A percentile compares a stretch with the other conserved stretches of the same genome.
Evolutionary conservation across 352 stramenopile species (phyloP).

Genomic region (Pythium grandisporangium): DNA sequence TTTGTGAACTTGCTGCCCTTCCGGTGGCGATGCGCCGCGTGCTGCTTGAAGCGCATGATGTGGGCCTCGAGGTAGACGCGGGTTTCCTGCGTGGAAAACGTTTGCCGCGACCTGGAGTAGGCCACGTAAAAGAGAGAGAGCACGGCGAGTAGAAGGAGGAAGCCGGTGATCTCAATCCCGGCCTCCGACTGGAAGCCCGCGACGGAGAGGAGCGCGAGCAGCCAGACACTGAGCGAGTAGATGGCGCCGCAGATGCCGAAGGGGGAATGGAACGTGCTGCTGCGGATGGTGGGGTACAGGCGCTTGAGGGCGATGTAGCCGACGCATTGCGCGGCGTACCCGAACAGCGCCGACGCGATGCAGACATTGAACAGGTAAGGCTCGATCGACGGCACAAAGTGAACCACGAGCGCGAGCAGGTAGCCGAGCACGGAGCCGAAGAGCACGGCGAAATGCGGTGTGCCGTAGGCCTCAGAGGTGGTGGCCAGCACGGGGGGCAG

Average conservation of each 20-base stretch:
- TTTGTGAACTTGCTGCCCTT: too few species aligned
- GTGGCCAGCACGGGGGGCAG: conserved; percentile 8
- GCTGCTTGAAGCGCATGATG: conserved; percentile 15
- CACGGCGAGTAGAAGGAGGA: conserved; percentile 4
- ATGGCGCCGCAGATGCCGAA: conserved; percentile 18
- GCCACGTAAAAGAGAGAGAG: conserved; percentile 15
- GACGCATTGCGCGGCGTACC: conserved; percentile 20
- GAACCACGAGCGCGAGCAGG: conserved; percentile 12
- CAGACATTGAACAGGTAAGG: conserved; percentile 15
- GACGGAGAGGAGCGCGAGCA: conserved; percentile 15
- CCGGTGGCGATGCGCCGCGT: too few species aligned
- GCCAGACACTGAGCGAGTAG: conserved; percentile 18
- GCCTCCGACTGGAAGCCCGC: conserved; percentile 13
- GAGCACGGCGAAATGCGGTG: conserved; percentile 14
- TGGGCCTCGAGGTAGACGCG: conserved; percentile 22
- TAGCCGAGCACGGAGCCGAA: conserved; percentile 14
- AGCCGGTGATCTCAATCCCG: conserved; percentile 6
- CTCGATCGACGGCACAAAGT: conserved; percentile 11
- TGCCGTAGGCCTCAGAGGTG: conserved; percentile 14
- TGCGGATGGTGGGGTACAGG: conserved; percentile 6
- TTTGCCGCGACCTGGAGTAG: conserved; percentile 17
- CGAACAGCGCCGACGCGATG: conserved; percentile 14
- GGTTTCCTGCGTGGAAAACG: conserved; percentile 21
- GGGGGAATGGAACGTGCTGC: conserved; percentile 13
- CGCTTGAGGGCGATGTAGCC: conserved; percentile 20